Evolutionary conservation across 2,329 filamentous ascomycete species (phyloP).

Genomic region (Fusarium devonianum): DNA sequence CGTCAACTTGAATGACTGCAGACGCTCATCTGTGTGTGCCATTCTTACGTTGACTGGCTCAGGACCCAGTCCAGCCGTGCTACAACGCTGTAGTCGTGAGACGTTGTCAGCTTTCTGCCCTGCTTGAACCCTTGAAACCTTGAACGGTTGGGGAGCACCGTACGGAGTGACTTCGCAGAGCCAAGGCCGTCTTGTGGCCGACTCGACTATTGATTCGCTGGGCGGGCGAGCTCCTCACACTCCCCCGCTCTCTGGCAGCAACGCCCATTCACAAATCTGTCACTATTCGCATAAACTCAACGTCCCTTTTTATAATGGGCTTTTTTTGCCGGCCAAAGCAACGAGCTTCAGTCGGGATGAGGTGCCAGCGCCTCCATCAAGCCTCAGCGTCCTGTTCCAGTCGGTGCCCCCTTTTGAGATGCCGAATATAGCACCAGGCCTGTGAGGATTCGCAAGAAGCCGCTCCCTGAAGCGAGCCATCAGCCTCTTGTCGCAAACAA

Average conservation of each 20-base stretch:
- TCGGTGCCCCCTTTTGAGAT: slow-evolving; percentile 16
- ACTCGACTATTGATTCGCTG: slow-evolving; percentile 16
- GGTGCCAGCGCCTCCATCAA: slow-evolving; percentile 25
- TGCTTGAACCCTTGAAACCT: slow-evolving; percentile 26
- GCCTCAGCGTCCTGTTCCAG: slow-evolving; percentile 29
- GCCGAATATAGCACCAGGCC: slow-evolving; percentile 16
- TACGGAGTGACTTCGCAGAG: slow-evolving; percentile 22
- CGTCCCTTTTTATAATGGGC: slow-evolving; percentile 1
- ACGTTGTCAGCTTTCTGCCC: slow-evolving; percentile 34
- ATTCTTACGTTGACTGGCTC: slow-evolving; percentile 28
- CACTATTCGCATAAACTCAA: slow-evolving; percentile 26
- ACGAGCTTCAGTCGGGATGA: slow-evolving; percentile 15
- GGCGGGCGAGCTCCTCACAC: slow-evolving; percentile 2
- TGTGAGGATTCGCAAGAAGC: slow-evolving; percentile 13
- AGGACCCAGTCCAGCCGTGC: slow-evolving; percentile 33
- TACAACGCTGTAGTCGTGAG: slow-evolving; percentile 32
- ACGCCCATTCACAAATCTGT: slow-evolving; percentile 30
- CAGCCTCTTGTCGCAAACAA: slow-evolving; percentile 12
- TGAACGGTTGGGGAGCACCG: slow-evolving; percentile 8
- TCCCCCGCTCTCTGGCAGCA: slow-evolving; percentile 12
- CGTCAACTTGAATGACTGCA: slow-evolving; percentile 13
- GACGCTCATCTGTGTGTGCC: slow-evolving; percentile 26
- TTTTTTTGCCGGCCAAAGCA: slow-evolving; percentile 11
- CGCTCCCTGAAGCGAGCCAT: slow-evolving; percentile 17
- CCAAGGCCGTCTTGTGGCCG: slow-evolving; percentile 12